Conservation (phyloP, 2,329 filamentous ascomycete species). For the Fusarium torulosum region DNA sequence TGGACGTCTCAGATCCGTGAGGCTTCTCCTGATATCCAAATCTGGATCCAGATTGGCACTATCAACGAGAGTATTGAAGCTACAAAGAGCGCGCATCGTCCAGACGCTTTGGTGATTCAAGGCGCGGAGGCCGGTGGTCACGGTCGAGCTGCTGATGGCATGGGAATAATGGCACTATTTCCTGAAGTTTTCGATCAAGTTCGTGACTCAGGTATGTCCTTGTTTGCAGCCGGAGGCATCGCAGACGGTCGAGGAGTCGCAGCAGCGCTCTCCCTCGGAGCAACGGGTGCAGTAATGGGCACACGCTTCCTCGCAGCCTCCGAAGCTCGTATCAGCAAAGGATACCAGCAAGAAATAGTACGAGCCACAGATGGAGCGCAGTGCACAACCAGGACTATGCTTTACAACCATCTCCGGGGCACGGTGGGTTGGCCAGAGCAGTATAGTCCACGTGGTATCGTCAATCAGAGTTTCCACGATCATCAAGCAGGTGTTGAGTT, state of each 20-base stretch:
- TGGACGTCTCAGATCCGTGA: conserved; percentile 61
- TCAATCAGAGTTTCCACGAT: conserved; percentile 56
- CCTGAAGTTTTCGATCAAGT: conserved; percentile 63
- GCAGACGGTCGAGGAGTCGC: conserved; percentile 64
- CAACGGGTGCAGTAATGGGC: conserved; percentile 69
- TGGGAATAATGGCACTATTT: conserved; percentile 61
- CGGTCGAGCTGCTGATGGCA: conserved; percentile 59
- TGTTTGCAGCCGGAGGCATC: conserved; percentile 67
- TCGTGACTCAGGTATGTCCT: conserved; percentile 52
- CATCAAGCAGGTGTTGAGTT: conserved; percentile 55
- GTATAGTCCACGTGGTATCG: conserved; percentile 56
- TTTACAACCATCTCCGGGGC: conserved; percentile 61
- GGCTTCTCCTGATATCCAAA: conserved; percentile 56
- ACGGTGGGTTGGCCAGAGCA: conserved; percentile 56
- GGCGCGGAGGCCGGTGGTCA: conserved; percentile 68
- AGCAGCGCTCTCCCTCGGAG: conserved; percentile 64
- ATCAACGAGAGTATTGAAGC: conserved; percentile 61
- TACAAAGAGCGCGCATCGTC: conserved; percentile 50
- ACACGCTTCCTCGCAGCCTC: conserved; percentile 70
- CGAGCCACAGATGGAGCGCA: conserved; percentile 56
- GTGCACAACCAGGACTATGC: conserved; percentile 56
- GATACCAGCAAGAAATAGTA: conserved; percentile 59
- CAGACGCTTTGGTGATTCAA: conserved; percentile 66
- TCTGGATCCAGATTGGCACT: conserved; percentile 67
- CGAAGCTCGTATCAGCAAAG: conserved; percentile 56